Evolutionary conservation across 2,329 filamentous ascomycete species (phyloP).

Genomic region (Penicillium sp.): DNA sequence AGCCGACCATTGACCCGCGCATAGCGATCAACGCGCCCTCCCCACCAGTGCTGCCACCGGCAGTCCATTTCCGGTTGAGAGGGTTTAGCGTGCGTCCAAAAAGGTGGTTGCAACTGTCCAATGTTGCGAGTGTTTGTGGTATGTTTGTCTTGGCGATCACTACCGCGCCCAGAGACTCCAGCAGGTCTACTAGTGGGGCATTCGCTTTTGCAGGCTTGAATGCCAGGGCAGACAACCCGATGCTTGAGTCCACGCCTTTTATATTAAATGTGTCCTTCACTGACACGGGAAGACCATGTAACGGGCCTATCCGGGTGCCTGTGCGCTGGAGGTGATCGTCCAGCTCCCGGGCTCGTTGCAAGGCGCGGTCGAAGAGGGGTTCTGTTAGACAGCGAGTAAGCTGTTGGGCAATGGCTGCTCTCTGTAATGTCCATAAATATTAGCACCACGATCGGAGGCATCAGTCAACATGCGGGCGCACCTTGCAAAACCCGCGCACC

Average conservation of each 20-base stretch:
- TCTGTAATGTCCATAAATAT: slow-evolving; percentile 13
- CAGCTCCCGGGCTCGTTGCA: slow-evolving; percentile 41
- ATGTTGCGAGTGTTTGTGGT: slow-evolving; percentile 48
- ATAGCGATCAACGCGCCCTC: slow-evolving; percentile 54
- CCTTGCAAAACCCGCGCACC: slow-evolving; percentile 48
- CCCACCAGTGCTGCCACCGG: slow-evolving; percentile 59
- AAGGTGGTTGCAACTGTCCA: slow-evolving; percentile 54
- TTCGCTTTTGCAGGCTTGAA: slow-evolving; percentile 50
- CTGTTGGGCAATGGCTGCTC: slow-evolving; percentile 35
- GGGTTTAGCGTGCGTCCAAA: slow-evolving; percentile 58
- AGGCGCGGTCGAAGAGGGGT: slow-evolving; percentile 45
- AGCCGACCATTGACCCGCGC: slow-evolving; percentile 51
- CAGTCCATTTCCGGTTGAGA: slow-evolving; percentile 50
- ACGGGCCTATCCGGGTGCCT: slow-evolving; percentile 45
- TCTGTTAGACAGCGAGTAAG: slow-evolving; percentile 46
- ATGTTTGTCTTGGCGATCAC: slow-evolving; percentile 64
- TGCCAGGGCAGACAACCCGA: slow-evolving; percentile 54
- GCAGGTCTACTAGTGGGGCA: slow-evolving; percentile 49
- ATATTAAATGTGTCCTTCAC: slow-evolving; percentile 43
- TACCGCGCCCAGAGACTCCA: slow-evolving; percentile 54
- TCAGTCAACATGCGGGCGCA: background rate
- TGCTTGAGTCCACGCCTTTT: slow-evolving; percentile 46
- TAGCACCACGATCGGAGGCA: background rate
- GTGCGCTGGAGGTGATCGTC: slow-evolving; percentile 38
- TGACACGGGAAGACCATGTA: slow-evolving; percentile 55